Base-by-base conservation (phyloP, 1,284 basidiomycete species). In the Cystobasidium slooffiae region DNA sequence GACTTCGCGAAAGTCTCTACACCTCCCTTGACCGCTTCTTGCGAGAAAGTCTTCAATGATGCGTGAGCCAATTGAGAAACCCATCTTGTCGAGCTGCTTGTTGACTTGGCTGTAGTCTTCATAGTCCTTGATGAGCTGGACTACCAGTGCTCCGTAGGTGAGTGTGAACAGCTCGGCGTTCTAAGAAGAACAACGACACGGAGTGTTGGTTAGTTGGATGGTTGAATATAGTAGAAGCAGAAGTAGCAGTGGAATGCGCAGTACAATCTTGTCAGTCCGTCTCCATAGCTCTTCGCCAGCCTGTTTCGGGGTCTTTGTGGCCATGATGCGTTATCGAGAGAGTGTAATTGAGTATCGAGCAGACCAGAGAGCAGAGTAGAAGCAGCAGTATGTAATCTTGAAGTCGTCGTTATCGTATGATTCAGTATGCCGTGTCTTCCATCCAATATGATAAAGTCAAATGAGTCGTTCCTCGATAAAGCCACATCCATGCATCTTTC, bases 41-140 rank as follows among this genome's bases (percentile, higher is more conserved):
- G 97, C 96, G 62, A 99, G 86, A 79, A 99, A 97, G 82, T 99
- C 97, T 82, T 99, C 97, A 77, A 99, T 96, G 69, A 99, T 85
- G 53, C 97, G 86, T 39, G 91, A 96, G 44, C 97, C 97, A 77
- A 99, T 99, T 83, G 96, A 97, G 84, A 97, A 97, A 3, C 97
- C 97, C 87, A 88, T 88, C 82, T 87, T 87, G 73, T 88, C 87
- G 14, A 88, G 83, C 79, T 88, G 87, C 78, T 85, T 85, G 84
- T 88, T 88, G 70, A 88, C 87, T 82, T 96, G 93, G 16, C 86
- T 86, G 80, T 97, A 99, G 85, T 99, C 95, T 81, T 99, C 96
- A 81, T 98, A 99, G 83, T 99, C 97, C 82, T 98, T 96, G 79
- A 99, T 94, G 76, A 99, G 88, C 84, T 99, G 97, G 47, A 98